Base-by-base conservation (phyloP, 768 basidiomycete genomes). In the Hericium rajendrae region DNA sequence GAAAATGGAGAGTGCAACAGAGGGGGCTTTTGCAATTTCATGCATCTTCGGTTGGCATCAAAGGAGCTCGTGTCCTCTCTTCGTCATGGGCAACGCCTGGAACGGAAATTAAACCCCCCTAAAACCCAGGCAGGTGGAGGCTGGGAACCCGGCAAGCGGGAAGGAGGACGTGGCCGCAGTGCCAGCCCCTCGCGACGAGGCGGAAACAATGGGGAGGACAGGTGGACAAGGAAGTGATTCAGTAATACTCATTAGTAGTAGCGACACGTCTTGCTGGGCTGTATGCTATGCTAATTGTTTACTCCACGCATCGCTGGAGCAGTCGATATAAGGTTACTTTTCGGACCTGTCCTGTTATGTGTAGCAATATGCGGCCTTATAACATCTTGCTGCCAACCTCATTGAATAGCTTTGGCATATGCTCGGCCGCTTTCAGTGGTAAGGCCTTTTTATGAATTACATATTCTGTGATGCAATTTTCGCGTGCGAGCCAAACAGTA, bases 21-120 rank as follows among this genome's bases (percentile, higher is more conserved):
- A 46, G 97, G 95, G 32, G 94, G 94, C 2, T 97, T 97, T 75
- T 98, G 95, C 73, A 98, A 99, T 71, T 99, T 99, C 68, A 97
- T 97, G 92, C 94, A 97, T 74, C 76, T 97, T 38, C 85, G 91
- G 13, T 78, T 92, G 20, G 90, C 94, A 4, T 89, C 92, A 32
- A 84, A 87, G 67, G 84, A 91, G 11, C 80, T 97, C 12, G 88
- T 91, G 2, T 81, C 80, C 48, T 83, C 86, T 8, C 74, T 97
- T 55, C 81, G 84, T 16, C 84, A 82, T 48, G 91, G 91, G 13
- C 94, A 97, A 69, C 79, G 88, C 43, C 64, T 97, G 38, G 92
- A 94, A 63, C 78, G 92, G 54, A 83, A 86, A 57, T 66, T 89
- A 49, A 78, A 93, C 65, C 90, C 89, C 6, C 64, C 73, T 12